Evolutionary conservation across 495 filamentous ascomycete genomes (phyloP), one percentile per base, ranked within the genome.

Genomic region (Trypethelium eluteriae): DNA sequence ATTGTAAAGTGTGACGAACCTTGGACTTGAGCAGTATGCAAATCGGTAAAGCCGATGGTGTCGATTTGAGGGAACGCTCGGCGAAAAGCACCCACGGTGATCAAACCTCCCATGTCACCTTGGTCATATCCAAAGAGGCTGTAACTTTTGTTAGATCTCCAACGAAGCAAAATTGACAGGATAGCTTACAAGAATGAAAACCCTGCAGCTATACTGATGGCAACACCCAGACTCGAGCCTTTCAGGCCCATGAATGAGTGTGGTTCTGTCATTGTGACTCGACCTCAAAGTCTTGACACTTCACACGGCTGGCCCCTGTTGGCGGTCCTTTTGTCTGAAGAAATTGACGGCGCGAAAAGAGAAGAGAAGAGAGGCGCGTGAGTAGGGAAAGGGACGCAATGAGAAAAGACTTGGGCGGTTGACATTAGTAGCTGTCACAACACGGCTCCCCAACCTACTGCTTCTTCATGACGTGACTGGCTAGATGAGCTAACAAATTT

Each of bases 81-180:
- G 38, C 53, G 69, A 41, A 73, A 73, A 3, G 59, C 38, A 25
- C 62, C 59, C 14, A 73, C 62, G 5, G 64, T 67, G 18, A 73
- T 62, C 10, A 73, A 67, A 16, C 69, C 67, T 34, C 63, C 70
- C n/a, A 71, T 61, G 38, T 71, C 71, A 46, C 66, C 71, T 70
- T 73, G 71, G 57, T 73, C 71, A 59, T 73, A 73, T 18, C 71
- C 71, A 50, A 70, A 72, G 25, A 72, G 70, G 34, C 68, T 71
- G 63, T 49, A 18, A 25, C 41, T 50, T 64, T 16, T 2, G 32
- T 36, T 67, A 57, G 38, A 5, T 7, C 5, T 63, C 0, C 5
- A 25, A 1, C 5, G 6, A 34, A 16, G 44, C 12, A 49, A 56
- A 53, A n/a, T 14, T 11, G 12, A 35, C 16, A 65, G 34, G 5